Percentiles rank a stretch among this genome's conserved stretches.
These are phyloP conservation scores for Colletotrichum sp. DNA, from an alignment of 2,329 filamentous ascomycete genomes.

Conservation along the genomic window DNA sequence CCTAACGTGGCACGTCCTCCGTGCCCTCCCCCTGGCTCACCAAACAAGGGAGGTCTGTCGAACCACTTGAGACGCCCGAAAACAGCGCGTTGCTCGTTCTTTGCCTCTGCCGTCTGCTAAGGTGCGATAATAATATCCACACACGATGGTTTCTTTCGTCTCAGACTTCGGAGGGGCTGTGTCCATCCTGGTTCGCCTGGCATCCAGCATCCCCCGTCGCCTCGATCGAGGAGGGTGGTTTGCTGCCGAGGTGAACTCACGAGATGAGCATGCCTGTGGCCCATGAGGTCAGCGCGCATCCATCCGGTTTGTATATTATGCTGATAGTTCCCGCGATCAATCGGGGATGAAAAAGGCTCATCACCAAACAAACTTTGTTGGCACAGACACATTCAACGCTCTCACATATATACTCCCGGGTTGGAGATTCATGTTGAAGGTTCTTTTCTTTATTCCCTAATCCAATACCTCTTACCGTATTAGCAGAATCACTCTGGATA, in stretches of 20 bases:
- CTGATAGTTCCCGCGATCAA: background rate
- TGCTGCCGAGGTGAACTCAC: constrained; percentile 14
- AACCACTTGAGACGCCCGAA: constrained; percentile 13
- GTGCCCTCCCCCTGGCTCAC: background rate
- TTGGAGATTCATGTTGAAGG: background rate
- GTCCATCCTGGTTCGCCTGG: background rate
- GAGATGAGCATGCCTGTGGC: background rate
- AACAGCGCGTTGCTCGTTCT: background rate
- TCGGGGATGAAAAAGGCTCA: background rate
- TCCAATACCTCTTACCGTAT: background rate
- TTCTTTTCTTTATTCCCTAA: background rate
- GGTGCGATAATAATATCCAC: constrained; percentile 14
- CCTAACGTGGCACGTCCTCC: background rate
- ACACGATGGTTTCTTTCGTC: constrained; percentile 2
- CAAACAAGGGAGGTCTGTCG: background rate
- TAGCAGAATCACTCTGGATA: constrained; percentile 14
- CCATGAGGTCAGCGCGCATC: background rate
- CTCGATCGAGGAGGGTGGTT: background rate
- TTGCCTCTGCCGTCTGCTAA: background rate
- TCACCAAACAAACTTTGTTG: background rate
- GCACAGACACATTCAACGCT: constrained; percentile 5
- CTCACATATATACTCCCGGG: constrained; percentile 8
- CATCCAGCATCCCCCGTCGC: background rate
- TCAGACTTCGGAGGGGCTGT: background rate
- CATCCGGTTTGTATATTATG: constrained; percentile 8